phyloP scores from a whole-genome alignment of 768 basidiomycete genomes.

The Suillus americanus region DNA sequence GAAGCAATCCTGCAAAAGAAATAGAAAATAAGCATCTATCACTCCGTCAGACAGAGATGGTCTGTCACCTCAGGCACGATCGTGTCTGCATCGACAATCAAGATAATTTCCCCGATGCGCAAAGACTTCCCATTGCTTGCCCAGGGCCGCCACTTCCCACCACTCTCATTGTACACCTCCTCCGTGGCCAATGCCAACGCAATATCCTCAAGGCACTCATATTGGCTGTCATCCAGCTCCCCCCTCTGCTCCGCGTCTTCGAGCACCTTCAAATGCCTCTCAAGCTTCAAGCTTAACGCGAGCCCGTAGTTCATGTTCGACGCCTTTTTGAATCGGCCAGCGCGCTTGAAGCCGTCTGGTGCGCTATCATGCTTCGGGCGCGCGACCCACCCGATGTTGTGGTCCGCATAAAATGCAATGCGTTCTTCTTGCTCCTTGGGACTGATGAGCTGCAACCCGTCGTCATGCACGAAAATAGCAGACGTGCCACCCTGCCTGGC shows the following conservation, averaged over 20 bases:
- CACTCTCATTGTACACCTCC: constrained; percentile 64
- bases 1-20: constrained; percentile 71
- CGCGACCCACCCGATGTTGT: constrained; percentile 83
- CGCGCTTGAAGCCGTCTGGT: constrained; percentile 72
- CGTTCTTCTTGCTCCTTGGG: constrained; percentile 65
- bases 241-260: constrained; percentile 26
- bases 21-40: not conserved
- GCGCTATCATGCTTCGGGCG: constrained; percentile 66
- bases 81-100: constrained; percentile 87
- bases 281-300: constrained; percentile 57
- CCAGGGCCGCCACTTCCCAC: constrained; percentile 67
- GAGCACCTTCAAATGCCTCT: constrained; percentile 43
- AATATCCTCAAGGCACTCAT: constrained; percentile 51
- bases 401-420: constrained; percentile 71
- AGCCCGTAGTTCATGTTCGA: constrained; percentile 86
- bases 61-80: constrained; percentile 66
- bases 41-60: not conserved
- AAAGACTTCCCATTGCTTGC: constrained; percentile 72
- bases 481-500: constrained; percentile 87
- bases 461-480: constrained; percentile 79
- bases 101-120: constrained; percentile 75
- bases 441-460: constrained; percentile 70
- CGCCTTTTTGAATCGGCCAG: constrained; percentile 90
- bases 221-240: constrained; percentile 42
- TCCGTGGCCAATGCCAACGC: constrained; percentile 76